Base-by-base conservation (phyloP, 257 asterid species). In the Jaltomata sinuosa region DNA sequence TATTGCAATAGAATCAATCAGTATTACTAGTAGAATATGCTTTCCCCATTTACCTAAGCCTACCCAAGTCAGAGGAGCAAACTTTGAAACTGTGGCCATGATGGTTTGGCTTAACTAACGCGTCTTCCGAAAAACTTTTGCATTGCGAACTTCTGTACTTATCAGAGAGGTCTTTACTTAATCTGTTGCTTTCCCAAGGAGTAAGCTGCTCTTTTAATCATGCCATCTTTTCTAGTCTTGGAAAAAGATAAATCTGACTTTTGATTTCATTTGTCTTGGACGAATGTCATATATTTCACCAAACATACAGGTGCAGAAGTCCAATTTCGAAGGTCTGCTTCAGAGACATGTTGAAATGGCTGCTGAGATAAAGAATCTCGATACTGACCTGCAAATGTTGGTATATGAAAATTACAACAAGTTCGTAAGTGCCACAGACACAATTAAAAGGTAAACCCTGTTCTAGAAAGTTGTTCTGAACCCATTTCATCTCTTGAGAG, bases 301-400 rank as follows among this genome's bases (percentile, higher is more conserved):
- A 52, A 86, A 42, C 79, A 45, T 87, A 79, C 81, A 97, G 99
- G 97, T 97, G 25, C 98, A 97, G 91, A 97, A 97, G 87, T 91
- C 98, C 85, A 93, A 92, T 85, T 85, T 97, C 94, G 99, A 95
- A 90, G 97, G 97, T 34, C 90, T 97, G 87, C 98, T 97, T 67
- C 98, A 95, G 83, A 97, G 92, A 87, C 99, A 97, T 89, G 99
- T 97, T 64, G 98, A 95, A 91, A 95, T 95, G 99, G 99, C 99
- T 84, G 96, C 99, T 64, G 99, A 97, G 90, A 95, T 97, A 76
- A 97, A 97, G 85, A 97, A 97, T 91, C 97, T 97, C 1, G 99
- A 95, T 84, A 97, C 99, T 18, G 99, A 97, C 93, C 88, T 97
- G 91, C 99, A 97, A 87, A 97, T 97, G 99, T 83, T 97, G 89